Percentiles rank a stretch among this genome's conserved stretches.
phyloP scores from a whole-genome alignment of 73 alveolate species.

The Paramecium sonneborni region DNA sequence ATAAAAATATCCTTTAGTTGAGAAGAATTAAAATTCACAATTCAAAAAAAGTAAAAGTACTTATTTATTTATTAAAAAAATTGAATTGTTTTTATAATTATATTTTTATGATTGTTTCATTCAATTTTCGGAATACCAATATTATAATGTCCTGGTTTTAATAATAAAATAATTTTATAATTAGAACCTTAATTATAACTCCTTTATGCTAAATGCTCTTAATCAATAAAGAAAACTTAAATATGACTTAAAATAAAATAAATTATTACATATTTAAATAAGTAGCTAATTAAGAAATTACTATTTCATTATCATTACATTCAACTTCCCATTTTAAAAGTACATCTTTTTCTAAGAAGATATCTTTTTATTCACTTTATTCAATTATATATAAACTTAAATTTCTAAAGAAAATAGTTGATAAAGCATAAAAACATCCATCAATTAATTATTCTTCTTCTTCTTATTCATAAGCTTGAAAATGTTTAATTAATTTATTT shows the following conservation, averaged over 20 bases:
- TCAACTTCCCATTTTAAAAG: neutral
- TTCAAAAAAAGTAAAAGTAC: too few relatives aligned
- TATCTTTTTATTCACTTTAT: neutral
- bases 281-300: neutral
- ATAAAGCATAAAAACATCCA: neutral
- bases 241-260: neutral
- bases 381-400: neutral
- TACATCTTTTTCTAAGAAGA: neutral
- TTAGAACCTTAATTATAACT: neutral
- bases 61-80: too few relatives aligned
- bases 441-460: neutral
- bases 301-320: neutral
- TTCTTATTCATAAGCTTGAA: neutral
- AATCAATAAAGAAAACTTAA: neutral
- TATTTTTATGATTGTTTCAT: too few relatives aligned
- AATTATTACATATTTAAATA: neutral
- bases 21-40: too few relatives aligned
- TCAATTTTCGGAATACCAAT: neutral
- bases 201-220: neutral
- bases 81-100: too few relatives aligned
- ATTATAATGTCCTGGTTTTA: neutral
- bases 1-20: too few relatives aligned
- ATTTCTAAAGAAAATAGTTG: neutral
- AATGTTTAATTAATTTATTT: neutral
- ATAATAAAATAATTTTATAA: neutral